Evolutionary conservation across 2,329 filamentous ascomycete species (phyloP), one percentile per base, ranked within the genome.

Genomic region (Hypoxylon sp.): DNA sequence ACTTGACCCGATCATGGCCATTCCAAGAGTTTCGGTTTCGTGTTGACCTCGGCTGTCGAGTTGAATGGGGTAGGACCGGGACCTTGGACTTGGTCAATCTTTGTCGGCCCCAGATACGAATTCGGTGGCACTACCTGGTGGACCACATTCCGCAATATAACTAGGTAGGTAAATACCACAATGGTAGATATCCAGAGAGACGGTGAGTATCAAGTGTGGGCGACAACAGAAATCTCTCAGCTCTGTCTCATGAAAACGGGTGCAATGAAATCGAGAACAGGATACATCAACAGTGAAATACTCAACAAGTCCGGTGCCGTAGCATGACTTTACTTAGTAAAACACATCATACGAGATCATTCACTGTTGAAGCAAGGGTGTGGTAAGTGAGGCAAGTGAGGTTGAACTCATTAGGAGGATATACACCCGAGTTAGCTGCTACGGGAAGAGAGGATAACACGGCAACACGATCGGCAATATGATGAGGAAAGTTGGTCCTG

Each of bases 1-100:
- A 53, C 48, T 59, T 53, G 70, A 70, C 56, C 61, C 64, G 32
- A 62, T 62, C 59, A 49, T 64, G 50, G 64, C 65, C 72, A 74
- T 74, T 30, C 58, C 54, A 60, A 56, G 43, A 53, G 52, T 20
- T 28, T 26, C 22, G 32, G 34, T 26, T 30, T 17, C 17, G 17
- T 37, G 32, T 22, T n/a, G 39, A 26, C 13, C 8, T 41, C 26
- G 26, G 28, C 17, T 39, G 41, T 53, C 28, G 32, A 43, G 24
- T 20, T 19, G 46, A 17, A 20, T 44, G 37, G 43, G 20, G 24
- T 24, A 41, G 7, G 34, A 28, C 44, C 17, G 7, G 41, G 41
- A 34, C 37, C 22, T 32, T 39, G 24, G 28, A 17, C 26, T 32
- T 22, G 15, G 41, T 28, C 39, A 47, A 51, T 24, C 37, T 37